phyloP scores from a whole-genome alignment of 441 rosid genomes.

The Erysimum cheiri region DNA sequence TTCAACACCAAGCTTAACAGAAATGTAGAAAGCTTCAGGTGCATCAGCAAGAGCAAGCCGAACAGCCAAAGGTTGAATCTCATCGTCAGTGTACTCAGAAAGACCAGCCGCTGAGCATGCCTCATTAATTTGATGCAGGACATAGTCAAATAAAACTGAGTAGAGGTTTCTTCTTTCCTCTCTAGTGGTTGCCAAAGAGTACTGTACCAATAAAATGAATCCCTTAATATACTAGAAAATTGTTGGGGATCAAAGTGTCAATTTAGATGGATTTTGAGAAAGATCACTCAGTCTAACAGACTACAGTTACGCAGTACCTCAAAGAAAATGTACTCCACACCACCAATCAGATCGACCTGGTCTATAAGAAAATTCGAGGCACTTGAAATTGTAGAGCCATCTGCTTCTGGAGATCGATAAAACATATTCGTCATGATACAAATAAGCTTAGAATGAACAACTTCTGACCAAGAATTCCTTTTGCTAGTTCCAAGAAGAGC shows the following conservation, averaged over 20 bases:
- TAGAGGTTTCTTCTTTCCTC: constrained; percentile 94
- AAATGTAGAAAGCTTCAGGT: constrained; percentile 94
- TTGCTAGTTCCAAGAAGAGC: constrained; percentile 77
- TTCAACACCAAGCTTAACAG: constrained; percentile 96
- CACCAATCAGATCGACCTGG: constrained; percentile 96
- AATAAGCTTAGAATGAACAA: constrained; percentile 94
- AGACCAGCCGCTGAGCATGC: constrained; percentile 75
- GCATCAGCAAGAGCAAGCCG: constrained; percentile 91
- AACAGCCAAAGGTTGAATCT: constrained; percentile 85
- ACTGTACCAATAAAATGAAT: constrained; percentile 60
- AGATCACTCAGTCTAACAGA: constrained; percentile 17
- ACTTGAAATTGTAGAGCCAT: constrained; percentile 52
- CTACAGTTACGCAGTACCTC: constrained; percentile 64
- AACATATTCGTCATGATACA: constrained; percentile 93
- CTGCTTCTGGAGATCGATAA: constrained; percentile 66
- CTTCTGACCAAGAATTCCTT: constrained; percentile 93
- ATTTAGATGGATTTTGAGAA: constrained; percentile 10
- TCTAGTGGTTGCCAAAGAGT: constrained; percentile 84
- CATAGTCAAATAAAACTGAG: constrained; percentile 88
- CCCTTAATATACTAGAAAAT: constrained; percentile 14
- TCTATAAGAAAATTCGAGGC: constrained; percentile 71
- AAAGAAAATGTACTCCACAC: constrained; percentile 86
- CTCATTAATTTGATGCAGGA: constrained; percentile 88
- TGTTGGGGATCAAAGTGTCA: constrained; percentile 13
- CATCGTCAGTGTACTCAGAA: constrained; percentile 89